A percentile compares a stretch with the other conserved stretches of the same genome.
Conservation (phyloP, 768 basidiomycete genomes). For the Cystobasidium tubakii region DNA sequence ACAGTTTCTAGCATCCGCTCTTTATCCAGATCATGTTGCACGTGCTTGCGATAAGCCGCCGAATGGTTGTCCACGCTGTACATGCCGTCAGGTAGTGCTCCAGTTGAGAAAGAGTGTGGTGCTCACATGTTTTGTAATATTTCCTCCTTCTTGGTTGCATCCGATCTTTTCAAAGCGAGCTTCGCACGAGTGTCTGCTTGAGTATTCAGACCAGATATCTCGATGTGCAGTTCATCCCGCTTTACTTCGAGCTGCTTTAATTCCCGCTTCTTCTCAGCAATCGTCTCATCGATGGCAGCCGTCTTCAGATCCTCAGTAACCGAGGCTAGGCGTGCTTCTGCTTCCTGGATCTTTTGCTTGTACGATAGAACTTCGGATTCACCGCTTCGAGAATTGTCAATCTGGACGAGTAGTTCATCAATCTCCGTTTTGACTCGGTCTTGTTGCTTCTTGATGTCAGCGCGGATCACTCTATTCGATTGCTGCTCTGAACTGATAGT, state of each 20-base stretch:
- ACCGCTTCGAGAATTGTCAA: slow-evolving; percentile 48
- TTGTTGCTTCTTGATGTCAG: slow-evolving; percentile 47
- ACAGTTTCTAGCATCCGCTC: slow-evolving; percentile 71
- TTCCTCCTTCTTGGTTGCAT: slow-evolving; percentile 64
- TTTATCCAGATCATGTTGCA: slow-evolving; percentile 58
- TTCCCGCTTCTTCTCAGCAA: slow-evolving; percentile 46
- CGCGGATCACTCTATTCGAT: slow-evolving; percentile 47
- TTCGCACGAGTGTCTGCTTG: slow-evolving; percentile 78
- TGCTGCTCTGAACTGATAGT: slow-evolving; percentile 57
- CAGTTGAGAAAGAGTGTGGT: slow-evolving; percentile 5
- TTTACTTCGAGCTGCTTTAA: slow-evolving; percentile 62
- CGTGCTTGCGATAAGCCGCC: slow-evolving; percentile 61
- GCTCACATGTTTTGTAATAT: slow-evolving; percentile 61
- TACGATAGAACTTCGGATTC: slow-evolving; percentile 57
- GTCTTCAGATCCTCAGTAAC: slow-evolving; percentile 41
- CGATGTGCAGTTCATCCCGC: slow-evolving; percentile 64
- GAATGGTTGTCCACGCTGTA: slow-evolving; percentile 62
- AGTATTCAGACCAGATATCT: slow-evolving; percentile 64
- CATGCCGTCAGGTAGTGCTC: not conserved
- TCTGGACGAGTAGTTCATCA: slow-evolving; percentile 46
- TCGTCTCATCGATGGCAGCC: slow-evolving; percentile 45
- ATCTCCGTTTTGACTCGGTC: slow-evolving; percentile 48
- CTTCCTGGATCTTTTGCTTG: slow-evolving; percentile 54
- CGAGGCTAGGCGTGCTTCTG: slow-evolving; percentile 1
- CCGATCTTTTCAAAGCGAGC: slow-evolving; percentile 65